Conservation (phyloP, 306 rosid species). For the Styphnolobium japonicum region DNA sequence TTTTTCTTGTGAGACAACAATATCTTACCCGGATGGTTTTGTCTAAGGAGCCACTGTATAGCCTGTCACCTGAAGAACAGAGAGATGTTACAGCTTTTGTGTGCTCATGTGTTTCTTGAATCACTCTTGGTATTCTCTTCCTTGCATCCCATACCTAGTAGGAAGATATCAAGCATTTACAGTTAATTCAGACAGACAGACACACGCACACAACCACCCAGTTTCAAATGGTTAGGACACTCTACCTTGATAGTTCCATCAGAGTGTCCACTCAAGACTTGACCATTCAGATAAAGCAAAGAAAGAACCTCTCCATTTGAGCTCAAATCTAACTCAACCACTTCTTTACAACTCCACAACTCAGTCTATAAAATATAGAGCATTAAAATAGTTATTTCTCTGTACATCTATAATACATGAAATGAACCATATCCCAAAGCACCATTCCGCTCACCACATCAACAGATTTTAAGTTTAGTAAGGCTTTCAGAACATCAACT, state of each 20-base stretch:
- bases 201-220: neutral
- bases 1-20: slow-evolving; percentile 2
- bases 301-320: slow-evolving; percentile 76
- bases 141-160: slow-evolving; percentile 86
- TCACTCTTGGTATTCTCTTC: slow-evolving; percentile 56
- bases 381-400: slow-evolving; percentile 21
- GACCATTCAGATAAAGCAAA: slow-evolving; percentile 65
- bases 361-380: slow-evolving; percentile 50
- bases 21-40: slow-evolving; percentile 79
- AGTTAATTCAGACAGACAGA: slow-evolving; percentile 9
- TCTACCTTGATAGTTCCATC: slow-evolving; percentile 95
- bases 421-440: neutral
- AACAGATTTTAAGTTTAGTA: slow-evolving; percentile 76
- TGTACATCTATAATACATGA: neutral
- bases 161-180: slow-evolving; percentile 11
- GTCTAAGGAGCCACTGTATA: slow-evolving; percentile 87
- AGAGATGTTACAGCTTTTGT: slow-evolving; percentile 84
- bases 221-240: slow-evolving; percentile 17
- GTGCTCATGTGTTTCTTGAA: slow-evolving; percentile 84
- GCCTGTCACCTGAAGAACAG: slow-evolving; percentile 50
- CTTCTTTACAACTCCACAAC: slow-evolving; percentile 82
- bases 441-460: slow-evolving; percentile 61
- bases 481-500: slow-evolving; percentile 59
- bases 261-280: slow-evolving; percentile 80
- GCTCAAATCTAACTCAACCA: slow-evolving; percentile 62